Evolutionary conservation across 2,329 filamentous ascomycete species (phyloP), one percentile per base, ranked within the genome.

Genomic region (Aspergillus ochraceoroseus): DNA sequence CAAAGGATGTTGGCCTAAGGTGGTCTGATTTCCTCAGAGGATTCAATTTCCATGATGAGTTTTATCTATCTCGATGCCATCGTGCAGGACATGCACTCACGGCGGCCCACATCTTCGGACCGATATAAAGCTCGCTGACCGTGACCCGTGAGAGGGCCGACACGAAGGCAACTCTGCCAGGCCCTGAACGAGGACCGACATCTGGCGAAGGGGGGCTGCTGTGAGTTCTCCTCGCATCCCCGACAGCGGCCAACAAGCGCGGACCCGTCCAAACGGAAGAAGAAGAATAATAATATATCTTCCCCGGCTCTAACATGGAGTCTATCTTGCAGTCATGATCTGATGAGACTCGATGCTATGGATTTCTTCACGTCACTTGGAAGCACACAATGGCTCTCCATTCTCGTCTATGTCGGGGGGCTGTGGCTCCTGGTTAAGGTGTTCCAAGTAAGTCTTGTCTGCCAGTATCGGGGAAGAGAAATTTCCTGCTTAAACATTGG

Each of bases 41-140:
- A 15, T 9, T 13, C 17, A 15, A 28, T 7, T 20, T 35, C n/a
- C n/a, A n/a, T n/a, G n/a, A n/a, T n/a, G n/a, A n/a, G n/a, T n/a
- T n/a, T n/a, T n/a, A n/a, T n/a, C n/a, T n/a, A n/a, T n/a, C n/a
- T n/a, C n/a, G n/a, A n/a, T n/a, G n/a, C n/a, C n/a, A n/a, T n/a
- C n/a, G n/a, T n/a, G n/a, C n/a, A n/a, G n/a, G n/a, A n/a, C n/a
- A n/a, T n/a, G n/a, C n/a, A n/a, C n/a, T n/a, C n/a, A n/a, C n/a
- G n/a, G n/a, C n/a, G n/a, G n/a, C n/a, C n/a, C n/a, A n/a, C 28
- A n/a, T 31, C 13, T 15, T 18, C 17, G 17, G 7, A 11, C 19
- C 30, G 32, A 15, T 34, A n/a, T 23, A 11, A 2, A n/a, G 20
- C 32, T 34, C 32, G 32, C 32, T 34, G 32, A 34, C 32, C 32